Percentiles rank a stretch among this genome's conserved stretches.
These are phyloP conservation scores for Cercospora zeae-maydis DNA, from an alignment of 2,329 filamentous ascomycete species.

Conservation along the genomic window DNA sequence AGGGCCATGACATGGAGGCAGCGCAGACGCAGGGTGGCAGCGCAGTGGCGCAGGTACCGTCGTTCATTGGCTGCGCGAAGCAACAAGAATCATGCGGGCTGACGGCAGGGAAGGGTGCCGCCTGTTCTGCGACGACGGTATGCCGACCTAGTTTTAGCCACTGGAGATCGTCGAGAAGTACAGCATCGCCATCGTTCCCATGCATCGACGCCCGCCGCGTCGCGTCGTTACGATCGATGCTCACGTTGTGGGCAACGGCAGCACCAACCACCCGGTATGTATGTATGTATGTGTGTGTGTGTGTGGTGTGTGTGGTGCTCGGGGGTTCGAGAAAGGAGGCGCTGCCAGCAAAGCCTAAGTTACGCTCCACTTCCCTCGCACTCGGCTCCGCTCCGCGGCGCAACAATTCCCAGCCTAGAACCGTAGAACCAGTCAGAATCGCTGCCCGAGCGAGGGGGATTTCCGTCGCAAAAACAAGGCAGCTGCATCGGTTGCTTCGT, in stretches of 20 bases:
- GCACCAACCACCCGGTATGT: not conserved
- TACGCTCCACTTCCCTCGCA: constrained; percentile 4
- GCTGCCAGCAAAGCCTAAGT: not conserved
- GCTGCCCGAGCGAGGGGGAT: not conserved
- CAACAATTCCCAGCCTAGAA: not conserved
- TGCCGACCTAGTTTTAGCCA: not conserved
- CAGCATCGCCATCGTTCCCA: not conserved
- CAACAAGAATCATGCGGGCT: constrained; percentile 14
- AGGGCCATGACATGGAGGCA: constrained; percentile 7
- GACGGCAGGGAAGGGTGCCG: constrained; percentile 7
- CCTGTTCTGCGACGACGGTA: not conserved
- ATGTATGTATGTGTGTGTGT: no score
- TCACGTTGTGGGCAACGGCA: not conserved
- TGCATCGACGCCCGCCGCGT: not conserved
- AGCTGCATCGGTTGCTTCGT: not conserved
- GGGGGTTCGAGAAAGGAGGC: not conserved
- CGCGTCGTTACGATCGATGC: not conserved
- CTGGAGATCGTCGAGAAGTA: not conserved
- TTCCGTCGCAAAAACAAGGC: not conserved
- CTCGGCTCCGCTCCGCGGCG: not conserved
- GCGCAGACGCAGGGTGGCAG: constrained; percentile 3
- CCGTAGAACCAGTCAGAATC: not conserved
- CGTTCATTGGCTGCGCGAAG: constrained; percentile 17
- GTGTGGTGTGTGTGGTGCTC: not conserved
- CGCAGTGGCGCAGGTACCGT: constrained; percentile 13